phyloP scores from a whole-genome alignment of 306 rosid species.

The Albizia julibrissin region DNA sequence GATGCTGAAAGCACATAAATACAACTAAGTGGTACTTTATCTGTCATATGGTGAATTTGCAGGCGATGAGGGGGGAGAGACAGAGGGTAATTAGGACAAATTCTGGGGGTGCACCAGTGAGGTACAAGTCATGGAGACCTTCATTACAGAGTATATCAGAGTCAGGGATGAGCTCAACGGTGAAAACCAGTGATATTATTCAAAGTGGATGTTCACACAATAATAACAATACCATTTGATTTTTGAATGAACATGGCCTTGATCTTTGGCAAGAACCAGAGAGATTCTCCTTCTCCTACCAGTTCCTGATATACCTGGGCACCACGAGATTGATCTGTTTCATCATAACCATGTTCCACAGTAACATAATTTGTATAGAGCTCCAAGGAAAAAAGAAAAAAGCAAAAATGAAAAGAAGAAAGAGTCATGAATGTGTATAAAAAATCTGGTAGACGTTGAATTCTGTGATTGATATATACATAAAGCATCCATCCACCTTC shows the following conservation, averaged over 20 bases:
- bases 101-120: constrained; percentile 43
- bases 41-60: constrained; percentile 31
- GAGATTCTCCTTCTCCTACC: neutral
- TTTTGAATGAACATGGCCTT: neutral
- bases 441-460: constrained; percentile 41
- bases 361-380: constrained; percentile 58
- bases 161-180: constrained; percentile 47
- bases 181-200: constrained; percentile 30
- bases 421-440: constrained; percentile 38
- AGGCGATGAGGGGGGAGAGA: constrained; percentile 70
- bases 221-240: constrained; percentile 21
- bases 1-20: neutral
- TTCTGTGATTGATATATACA: constrained; percentile 28
- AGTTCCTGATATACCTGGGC: constrained; percentile 31
- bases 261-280: neutral
- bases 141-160: constrained; percentile 91
- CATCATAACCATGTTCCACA: constrained; percentile 45
- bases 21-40: neutral
- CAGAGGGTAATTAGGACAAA: constrained; percentile 52
- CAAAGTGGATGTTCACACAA: constrained; percentile 24
- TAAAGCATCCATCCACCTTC: constrained; percentile 29
- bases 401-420: neutral
- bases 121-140: constrained; percentile 88
- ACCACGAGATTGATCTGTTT: constrained; percentile 42
- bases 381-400: constrained; percentile 26